phyloP scores from a whole-genome alignment of 228 moss, liverwort and hornwort genomes.

The Sphagnum magellanicum region DNA sequence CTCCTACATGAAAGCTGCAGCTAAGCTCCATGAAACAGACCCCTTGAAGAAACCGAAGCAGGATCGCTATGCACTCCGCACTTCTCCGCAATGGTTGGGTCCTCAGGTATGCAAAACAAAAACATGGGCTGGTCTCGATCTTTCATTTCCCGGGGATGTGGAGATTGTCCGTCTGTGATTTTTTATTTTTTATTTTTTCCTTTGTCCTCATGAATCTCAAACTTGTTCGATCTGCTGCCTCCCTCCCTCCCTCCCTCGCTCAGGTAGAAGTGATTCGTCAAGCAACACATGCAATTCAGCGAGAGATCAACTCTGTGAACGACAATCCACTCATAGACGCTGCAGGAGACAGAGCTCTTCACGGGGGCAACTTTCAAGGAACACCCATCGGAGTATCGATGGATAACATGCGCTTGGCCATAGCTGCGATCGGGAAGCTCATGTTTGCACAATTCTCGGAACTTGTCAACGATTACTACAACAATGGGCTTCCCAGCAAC shows the following conservation, averaged over 20 bases:
- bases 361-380: conserved; percentile 19
- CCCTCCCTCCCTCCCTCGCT: background rate
- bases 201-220: background rate
- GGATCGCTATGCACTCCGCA: conserved; percentile 15
- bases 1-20: conserved; percentile 18
- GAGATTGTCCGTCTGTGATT: background rate
- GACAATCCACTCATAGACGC: conserved; percentile 19
- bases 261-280: conserved; percentile 11
- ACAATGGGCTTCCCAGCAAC: conserved; percentile 10
- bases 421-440: conserved; percentile 15
- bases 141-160: background rate
- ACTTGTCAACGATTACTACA: conserved; percentile 17
- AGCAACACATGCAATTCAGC: conserved; percentile 10
- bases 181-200: background rate
- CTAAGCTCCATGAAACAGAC: conserved; percentile 13
- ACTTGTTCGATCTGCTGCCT: background rate
- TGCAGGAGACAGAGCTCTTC: conserved; percentile 11
- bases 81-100: conserved; percentile 16
- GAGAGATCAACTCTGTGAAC: conserved; percentile 20
- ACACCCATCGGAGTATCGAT: conserved; percentile 18
- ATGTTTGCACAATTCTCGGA: conserved; percentile 21
- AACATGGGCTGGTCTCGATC: background rate
- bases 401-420: conserved; percentile 20
- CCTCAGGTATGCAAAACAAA: conserved; percentile 1
- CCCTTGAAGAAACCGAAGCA: conserved; percentile 19